Evolutionary conservation across 495 filamentous ascomycete genomes (phyloP), one percentile per base, ranked within the genome.

Genomic region (Trichocladium antarcticum): DNA sequence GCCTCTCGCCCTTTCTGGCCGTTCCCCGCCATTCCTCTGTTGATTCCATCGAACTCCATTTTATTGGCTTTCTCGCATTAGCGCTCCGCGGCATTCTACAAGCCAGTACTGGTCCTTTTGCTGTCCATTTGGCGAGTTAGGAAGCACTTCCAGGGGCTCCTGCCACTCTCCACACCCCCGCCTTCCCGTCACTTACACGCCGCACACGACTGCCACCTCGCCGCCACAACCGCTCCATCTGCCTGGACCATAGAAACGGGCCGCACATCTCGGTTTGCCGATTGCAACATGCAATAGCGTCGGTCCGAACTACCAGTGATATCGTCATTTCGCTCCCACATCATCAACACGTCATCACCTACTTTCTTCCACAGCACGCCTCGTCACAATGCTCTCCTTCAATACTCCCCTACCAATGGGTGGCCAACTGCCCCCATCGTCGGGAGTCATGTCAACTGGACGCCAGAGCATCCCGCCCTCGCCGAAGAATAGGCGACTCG

Each of bases 331-430:
- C 15, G 35, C 12, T 14, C 6, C 11, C 15, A 6, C 21, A 29
- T 38, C n/a, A 15, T 48, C 20, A 5, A 21, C 37, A n/a, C 44
- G 16, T 39, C 37, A 17, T 21, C 28, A 37, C 37, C 32, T 15
- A 19, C 27, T n/a, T 7, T 27, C 29, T 27, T 27, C 24, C 24
- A n/a, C 24, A 27, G 24, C 15, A 10, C 9, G 8, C 22, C 5
- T 24, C 14, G 7, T 14, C 12, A 9, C 4, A 16, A 72, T 73
- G 69, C 64, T 74, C 27, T 67, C 69, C 24, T 69, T 68, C 61
- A 67, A 70, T 34, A 51, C 59, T 14, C 57, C 68, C 10, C 54
- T 69, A 22, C 45, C 68, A 11, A 49, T 71, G 31, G 67, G 66
- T 43, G 63, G 65, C 24, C 61, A 64, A 27, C 32, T 42, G 37